Conservation (phyloP, 2,329 filamentous ascomycete species). For the Alternaria sp. region DNA sequence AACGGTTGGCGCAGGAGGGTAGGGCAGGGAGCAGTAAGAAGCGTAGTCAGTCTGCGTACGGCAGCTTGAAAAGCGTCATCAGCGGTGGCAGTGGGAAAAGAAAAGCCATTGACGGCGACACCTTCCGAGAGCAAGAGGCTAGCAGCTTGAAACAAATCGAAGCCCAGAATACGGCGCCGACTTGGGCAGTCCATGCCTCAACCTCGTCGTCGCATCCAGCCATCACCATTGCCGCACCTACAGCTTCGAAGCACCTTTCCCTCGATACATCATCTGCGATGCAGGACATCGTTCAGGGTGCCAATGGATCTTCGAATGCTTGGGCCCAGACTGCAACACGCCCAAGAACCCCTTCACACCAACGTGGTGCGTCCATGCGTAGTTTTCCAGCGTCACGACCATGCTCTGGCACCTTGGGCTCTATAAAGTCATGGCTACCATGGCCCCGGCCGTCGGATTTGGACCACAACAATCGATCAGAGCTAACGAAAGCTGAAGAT, state of each 20-base stretch:
- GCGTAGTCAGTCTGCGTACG: conserved; percentile 50
- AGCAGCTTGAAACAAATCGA: conserved; percentile 21
- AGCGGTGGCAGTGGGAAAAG: conserved; percentile 47
- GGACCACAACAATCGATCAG: conserved; percentile 28
- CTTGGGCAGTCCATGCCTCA: conserved; percentile 42
- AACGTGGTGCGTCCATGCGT: conserved; percentile 33
- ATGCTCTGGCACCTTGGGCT: conserved; percentile 43
- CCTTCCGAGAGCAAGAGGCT: conserved; percentile 31
- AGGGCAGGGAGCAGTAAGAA: conserved; percentile 37
- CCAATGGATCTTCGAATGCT: conserved; percentile 13
- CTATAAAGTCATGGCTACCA: conserved; percentile 48
- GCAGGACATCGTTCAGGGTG: conserved; percentile 31
- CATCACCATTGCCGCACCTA: conserved; percentile 45
- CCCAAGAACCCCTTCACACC: conserved; percentile 29
- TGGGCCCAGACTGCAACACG: conserved; percentile 25
- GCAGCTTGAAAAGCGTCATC: conserved; percentile 52
- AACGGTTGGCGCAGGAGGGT: conserved; percentile 48
- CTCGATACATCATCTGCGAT: conserved; percentile 43
- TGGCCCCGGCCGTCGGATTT: conserved; percentile 42
- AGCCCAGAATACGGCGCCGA: conserved; percentile 29
- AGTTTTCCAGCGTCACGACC: conserved; percentile 33
- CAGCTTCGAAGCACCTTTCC: conserved; percentile 49
- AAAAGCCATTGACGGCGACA: conserved; percentile 34
- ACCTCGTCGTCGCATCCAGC: conserved; percentile 41
- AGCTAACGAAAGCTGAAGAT: conserved; percentile 44